These are phyloP conservation scores for Senna tora DNA, from an alignment of 306 rosid species.

Conservation along the genomic window DNA sequence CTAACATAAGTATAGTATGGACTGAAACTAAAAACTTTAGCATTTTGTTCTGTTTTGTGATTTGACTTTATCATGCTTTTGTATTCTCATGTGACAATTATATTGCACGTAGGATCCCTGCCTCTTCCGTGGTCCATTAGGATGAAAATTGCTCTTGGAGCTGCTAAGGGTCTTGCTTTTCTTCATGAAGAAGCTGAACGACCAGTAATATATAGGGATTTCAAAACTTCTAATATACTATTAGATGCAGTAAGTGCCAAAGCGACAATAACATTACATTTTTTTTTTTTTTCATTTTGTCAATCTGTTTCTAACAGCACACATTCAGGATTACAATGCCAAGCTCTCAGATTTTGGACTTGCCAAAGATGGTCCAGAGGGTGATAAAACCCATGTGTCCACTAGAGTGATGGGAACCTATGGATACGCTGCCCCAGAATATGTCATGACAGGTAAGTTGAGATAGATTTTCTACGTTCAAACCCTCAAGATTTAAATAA, in stretches of 20 bases:
- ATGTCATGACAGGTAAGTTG: conserved; percentile 91
- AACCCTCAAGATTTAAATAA: neutral
- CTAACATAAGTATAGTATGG: conserved; percentile 20
- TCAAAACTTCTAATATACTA: conserved; percentile 93
- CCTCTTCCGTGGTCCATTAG: conserved; percentile 99
- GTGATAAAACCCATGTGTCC: conserved; percentile 96
- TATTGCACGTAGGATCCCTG: conserved; percentile 69
- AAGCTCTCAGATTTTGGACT: conserved; percentile 99
- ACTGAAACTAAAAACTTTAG: conserved; percentile 18
- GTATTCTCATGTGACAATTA: conserved; percentile 36
- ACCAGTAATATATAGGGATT: conserved; percentile 93
- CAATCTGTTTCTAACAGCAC: conserved; percentile 43
- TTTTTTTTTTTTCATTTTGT: conserved; percentile 7
- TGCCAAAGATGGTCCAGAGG: conserved; percentile 98
- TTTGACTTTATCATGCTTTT: conserved; percentile 23
- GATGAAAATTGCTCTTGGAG: conserved; percentile 97
- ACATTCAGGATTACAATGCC: conserved; percentile 86
- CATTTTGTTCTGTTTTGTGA: neutral
- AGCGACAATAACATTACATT: neutral
- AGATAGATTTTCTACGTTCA: conserved; percentile 19
- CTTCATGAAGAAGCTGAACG: conserved; percentile 98
- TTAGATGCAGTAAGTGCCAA: conserved; percentile 85
- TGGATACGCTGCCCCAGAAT: conserved; percentile 98
- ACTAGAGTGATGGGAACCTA: conserved; percentile 99
- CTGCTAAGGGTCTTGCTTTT: conserved; percentile 95